Evolutionary conservation across 2,329 filamentous ascomycete genomes (phyloP).

Genomic region (Fusarium kyushuense): DNA sequence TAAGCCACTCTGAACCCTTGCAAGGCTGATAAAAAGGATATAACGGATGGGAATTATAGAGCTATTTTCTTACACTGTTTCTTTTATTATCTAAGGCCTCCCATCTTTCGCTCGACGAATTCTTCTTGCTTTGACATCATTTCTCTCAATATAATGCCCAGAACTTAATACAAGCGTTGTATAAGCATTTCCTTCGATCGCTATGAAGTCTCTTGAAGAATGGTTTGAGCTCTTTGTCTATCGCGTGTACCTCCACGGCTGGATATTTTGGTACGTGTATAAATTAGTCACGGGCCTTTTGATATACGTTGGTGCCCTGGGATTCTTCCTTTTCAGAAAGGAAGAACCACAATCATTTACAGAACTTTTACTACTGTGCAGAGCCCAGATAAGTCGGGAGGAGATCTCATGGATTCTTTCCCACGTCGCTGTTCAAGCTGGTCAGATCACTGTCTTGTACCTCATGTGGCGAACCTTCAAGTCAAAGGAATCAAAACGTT

Average conservation of each 20-base stretch:
- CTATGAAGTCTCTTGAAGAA: neutral
- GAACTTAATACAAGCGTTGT: no score
- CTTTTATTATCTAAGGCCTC: no score
- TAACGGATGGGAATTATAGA: neutral
- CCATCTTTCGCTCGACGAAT: no score
- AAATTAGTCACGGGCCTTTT: rapidly evolving
- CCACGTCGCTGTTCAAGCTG: neutral
- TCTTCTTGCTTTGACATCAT: no score
- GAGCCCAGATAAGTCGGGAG: neutral
- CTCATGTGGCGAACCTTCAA: neutral
- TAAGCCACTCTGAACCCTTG: neutral
- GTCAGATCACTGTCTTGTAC: neutral
- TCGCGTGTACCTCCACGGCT: neutral
- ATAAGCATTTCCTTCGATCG: neutral
- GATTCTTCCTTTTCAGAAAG: neutral
- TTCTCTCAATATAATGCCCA: neutral
- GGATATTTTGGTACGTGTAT: neutral
- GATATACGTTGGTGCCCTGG: neutral
- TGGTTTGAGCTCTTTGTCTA: neutral
- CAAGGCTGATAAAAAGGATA: neutral
- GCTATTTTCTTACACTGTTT: neutral
- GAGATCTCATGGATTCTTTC: neutral
- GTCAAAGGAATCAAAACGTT: neutral
- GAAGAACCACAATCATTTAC: neutral
- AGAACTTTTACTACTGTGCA: neutral